Conservation (phyloP, 768 basidiomycete genomes). For the Leccinum aurantiacum region DNA sequence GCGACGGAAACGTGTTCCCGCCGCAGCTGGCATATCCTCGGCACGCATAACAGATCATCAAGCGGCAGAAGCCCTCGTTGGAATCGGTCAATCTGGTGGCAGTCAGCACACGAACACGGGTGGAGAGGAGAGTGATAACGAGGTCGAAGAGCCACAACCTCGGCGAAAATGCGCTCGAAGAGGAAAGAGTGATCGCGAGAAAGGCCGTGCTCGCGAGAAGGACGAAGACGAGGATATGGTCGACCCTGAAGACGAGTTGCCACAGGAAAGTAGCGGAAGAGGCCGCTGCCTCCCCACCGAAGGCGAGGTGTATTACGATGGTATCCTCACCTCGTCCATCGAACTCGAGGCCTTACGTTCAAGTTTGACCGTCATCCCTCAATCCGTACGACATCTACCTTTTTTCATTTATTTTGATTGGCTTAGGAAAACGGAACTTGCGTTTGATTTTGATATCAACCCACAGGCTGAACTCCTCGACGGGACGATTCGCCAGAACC, state of each 20-base stretch:
- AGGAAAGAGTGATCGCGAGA: conserved; percentile 37
- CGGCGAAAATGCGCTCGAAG: conserved; percentile 58
- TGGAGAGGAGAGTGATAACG: conserved; percentile 44
- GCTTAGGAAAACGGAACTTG: background rate
- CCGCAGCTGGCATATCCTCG: conserved; percentile 53
- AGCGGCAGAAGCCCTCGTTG: conserved; percentile 85
- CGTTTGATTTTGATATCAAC: background rate
- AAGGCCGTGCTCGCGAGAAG: conserved; percentile 36
- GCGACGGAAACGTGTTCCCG: conserved; percentile 94
- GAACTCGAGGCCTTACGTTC: conserved; percentile 57
- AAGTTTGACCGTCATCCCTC: conserved; percentile 61
- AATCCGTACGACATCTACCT: conserved; percentile 16
- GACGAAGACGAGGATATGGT: conserved; percentile 54
- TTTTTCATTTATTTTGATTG: too few species aligned
- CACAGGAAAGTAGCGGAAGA: conserved; percentile 31
- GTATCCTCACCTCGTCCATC: conserved; percentile 43
- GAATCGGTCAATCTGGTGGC: conserved; percentile 60
- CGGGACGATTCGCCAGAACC: conserved; percentile 46
- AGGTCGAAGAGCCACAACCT: conserved; percentile 46
- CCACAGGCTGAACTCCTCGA: conserved; percentile 35
- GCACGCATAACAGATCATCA: conserved; percentile 77
- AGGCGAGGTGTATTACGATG: conserved; percentile 56
- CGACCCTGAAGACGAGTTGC: conserved; percentile 37
- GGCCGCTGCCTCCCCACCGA: conserved; percentile 44
- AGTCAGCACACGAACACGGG: conserved; percentile 36